Evolutionary conservation across 225 moss, liverwort and hornwort species (phyloP), one percentile per base, ranked within the genome.

Genomic region (Polytrichum formosum): DNA sequence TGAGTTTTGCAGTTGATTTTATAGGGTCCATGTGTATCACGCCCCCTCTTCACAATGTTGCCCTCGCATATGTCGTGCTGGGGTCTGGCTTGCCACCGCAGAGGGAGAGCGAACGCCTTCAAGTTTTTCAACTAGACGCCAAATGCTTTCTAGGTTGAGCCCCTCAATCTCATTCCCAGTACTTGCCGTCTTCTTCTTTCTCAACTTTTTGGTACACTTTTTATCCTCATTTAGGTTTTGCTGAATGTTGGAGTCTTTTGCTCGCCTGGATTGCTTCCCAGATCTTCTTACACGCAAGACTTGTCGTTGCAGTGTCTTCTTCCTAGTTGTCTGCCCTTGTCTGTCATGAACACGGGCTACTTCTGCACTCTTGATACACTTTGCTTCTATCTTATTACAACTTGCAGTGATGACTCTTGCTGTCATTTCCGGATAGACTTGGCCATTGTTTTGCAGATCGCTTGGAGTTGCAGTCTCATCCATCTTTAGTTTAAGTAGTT

Each of bases 71-170:
- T 37, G 6, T 37, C 66, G 29, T 4, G 7, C 2, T 20, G 66
- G 19, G 20, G 66, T 66, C 37, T 23, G 37, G 66, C n/a, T 53
- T 31, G 29, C 30, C 66, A 22, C 22, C 21, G 66, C 1, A 30
- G 33, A 30, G 46, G 46, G 53, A 66, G 46, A 19, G 56, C 59
- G 66, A 23, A 75, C 67, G 10, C 60, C 74, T 66, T 80, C 70
- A 22, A 75, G 37, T 26, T 86, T 83, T 53, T 83, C 86, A 53
- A 83, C 83, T 9, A 83, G 67, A 75, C 83, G 80, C 86, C 83
- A 86, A 56, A 86, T 83, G 63, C 86, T 83, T 66, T 83, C 83
- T 58, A 86, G 55, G 73, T 86, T 76, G 66, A 83, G 74, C 28
- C 80, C 80, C 53, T 86, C 83, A 18, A 80, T 79, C 72, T 82